These are phyloP conservation scores for Xylaria sp. DNA, from an alignment of 2,329 filamentous ascomycete species.

Conservation along the genomic window DNA sequence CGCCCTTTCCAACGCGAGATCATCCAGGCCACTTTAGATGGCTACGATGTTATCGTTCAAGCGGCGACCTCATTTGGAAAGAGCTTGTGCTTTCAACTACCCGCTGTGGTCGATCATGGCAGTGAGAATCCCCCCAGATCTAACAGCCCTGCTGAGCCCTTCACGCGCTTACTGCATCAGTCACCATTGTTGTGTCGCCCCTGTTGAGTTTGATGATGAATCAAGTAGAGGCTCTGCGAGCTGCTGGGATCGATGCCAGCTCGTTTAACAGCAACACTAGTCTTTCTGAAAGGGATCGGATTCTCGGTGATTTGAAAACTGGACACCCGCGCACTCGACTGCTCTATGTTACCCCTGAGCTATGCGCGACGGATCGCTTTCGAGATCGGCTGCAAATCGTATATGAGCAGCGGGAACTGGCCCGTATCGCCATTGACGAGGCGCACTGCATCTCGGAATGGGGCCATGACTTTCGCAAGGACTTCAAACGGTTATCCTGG, in stretches of 20 bases:
- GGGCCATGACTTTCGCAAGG: conserved; percentile 94
- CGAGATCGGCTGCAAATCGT: conserved; percentile 68
- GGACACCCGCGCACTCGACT: conserved; percentile 79
- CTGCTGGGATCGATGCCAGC: conserved; percentile 70
- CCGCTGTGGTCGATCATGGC: conserved; percentile 79
- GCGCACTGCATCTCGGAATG: conserved; percentile 97
- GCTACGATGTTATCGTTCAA: conserved; percentile 89
- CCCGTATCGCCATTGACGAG: conserved; percentile 84
- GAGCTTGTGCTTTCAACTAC: conserved; percentile 87
- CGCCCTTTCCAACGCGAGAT: conserved; percentile 81
- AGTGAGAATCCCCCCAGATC: conserved; percentile 48
- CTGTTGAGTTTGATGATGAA: conserved; percentile 92
- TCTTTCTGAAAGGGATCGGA: conserved; percentile 56
- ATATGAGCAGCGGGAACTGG: conserved; percentile 76
- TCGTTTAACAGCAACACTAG: conserved; percentile 83
- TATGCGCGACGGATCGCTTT: conserved; percentile 73
- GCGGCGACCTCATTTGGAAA: conserved; percentile 90
- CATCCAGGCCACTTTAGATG: conserved; percentile 71
- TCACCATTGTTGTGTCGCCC: conserved; percentile 73
- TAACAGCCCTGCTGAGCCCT: not conserved
- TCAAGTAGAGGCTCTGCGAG: conserved; percentile 75
- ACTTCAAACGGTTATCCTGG: conserved; percentile 82
- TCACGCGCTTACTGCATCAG: conserved; percentile 14
- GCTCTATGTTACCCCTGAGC: conserved; percentile 89
- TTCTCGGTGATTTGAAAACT: conserved; percentile 76